Base-by-base conservation (phyloP, 345 rosid species). In the Cardiospermum halicacabum region DNA sequence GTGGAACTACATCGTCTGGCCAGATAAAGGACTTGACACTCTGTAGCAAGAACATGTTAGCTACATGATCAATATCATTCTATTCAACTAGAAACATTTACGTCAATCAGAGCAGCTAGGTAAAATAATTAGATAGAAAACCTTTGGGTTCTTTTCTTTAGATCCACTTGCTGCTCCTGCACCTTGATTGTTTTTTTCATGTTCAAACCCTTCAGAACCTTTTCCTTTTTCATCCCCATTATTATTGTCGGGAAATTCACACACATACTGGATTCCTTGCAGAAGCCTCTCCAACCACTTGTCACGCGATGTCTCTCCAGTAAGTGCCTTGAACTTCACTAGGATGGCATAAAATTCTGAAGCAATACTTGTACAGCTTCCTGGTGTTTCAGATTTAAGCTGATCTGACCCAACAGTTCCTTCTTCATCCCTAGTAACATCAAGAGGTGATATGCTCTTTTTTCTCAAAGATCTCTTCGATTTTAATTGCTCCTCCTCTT, bases 221-320 rank as follows among this genome's bases (percentile, higher is more conserved):
- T 78, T 84, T 67, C 53, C 75, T 57, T 77, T 79, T 31, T 69
- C 80, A 55, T 74, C 81, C 26, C 58, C 79, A 28, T 66, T 55
- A 30, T 74, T 75, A 42, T 62, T 58, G 59, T 74, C 84, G 62
- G 83, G 74, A 58, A 76, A 58, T 57, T 58, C 72, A 74, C 96
- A 91, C 50, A 89, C 72, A 65, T 81, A 79, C 64, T 83, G 89
- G 53, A 95, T 73, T 65, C 82, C 82, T 67, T 87, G 90, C 69
- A 91, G 86, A 73, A 95, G 99, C 84, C 75, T 89, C 69, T 79
- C 96, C 81, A 95, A 69, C 81, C 97, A 85, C 78, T 82, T 89
- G 77, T 95, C 96, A 56, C 97, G 96, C 69, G 74, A 90, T 18
- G 75, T 64, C 65, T 87, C 88, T 62, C 92, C 96, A 11, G 96